phyloP scores from a whole-genome alignment of 305 asterid genomes.

The Fraxinus platypoda region DNA sequence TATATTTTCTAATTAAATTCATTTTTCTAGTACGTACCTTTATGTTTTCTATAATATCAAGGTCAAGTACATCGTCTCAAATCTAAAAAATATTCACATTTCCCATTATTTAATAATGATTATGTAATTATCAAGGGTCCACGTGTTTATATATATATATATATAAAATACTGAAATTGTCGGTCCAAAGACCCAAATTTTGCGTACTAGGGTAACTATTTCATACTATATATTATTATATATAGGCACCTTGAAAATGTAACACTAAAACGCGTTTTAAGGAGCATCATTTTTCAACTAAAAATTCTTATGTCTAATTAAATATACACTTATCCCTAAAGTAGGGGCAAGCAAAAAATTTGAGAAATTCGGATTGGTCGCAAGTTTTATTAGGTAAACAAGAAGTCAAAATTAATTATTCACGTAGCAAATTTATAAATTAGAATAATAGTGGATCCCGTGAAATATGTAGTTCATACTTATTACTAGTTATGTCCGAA shows the following conservation, averaged over 20 bases:
- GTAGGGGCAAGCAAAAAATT: not conserved
- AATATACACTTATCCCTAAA: conserved; percentile 7
- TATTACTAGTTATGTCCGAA: not conserved
- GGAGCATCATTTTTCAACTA: conserved; percentile 30
- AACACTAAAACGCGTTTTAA: conserved; percentile 36
- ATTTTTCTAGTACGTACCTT: not conserved
- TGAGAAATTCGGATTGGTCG: not conserved
- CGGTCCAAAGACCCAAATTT: conserved; percentile 2
- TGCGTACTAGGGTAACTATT: not conserved
- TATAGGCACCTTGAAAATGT: conserved; percentile 32
- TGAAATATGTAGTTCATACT: not conserved
- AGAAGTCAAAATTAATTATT: not conserved
- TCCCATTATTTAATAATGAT: not conserved
- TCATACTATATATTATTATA: not conserved
- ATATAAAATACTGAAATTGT: not conserved
- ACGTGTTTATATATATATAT: conserved; percentile 15
- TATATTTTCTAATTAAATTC: too few relatives aligned
- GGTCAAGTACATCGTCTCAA: not conserved
- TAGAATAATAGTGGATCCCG: not conserved
- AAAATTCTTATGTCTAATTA: conserved; percentile 20
- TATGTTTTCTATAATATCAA: not conserved
- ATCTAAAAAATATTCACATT: not conserved
- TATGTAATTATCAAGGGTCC: conserved; percentile 22
- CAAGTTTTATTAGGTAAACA: not conserved
- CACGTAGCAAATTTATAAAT: not conserved